Evolutionary conservation across 2,329 filamentous ascomycete species (phyloP), one percentile per base, ranked within the genome.

Genomic region (Colletotrichum chlorophyti): DNA sequence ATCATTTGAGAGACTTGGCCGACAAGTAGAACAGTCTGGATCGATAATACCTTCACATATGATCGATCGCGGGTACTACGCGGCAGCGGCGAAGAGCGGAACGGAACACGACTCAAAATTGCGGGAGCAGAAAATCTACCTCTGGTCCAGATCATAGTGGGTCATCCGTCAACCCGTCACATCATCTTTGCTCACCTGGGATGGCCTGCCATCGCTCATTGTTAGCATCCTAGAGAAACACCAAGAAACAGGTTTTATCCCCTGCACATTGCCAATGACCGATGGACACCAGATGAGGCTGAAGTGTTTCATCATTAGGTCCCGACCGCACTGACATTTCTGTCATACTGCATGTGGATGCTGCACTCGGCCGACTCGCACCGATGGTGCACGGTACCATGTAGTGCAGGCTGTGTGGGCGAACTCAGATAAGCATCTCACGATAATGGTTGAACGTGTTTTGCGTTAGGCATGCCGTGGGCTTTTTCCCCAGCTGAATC

Each of bases 261-360:
- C 58, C 53, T 60, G 52, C 34, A 45, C 34, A n/a, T 14, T 12
- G 24, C 21, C 31, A 32, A 38, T 21, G 45, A 31, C 43, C 31
- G 43, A 24, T 54, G 43, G 42, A 8, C 41, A 51, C 32, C 45
- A n/a, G 52, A 58, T 58, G 58, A 57, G 58, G 58, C 58, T 60
- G 58, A 58, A 55, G 37, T 58, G 53, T 60, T 58, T 58, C 58
- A 60, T 58, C 45, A 60, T 60, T 60, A 34, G 52, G 47, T 46
- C 32, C 52, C 34, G 53, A 29, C 55, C 37, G 50, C 55, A 59
- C 38, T 17, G 38, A 42, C 49, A 53, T 49, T 53, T 54, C 34
- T 34, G 17, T 23, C 11, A 38, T 27, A 49, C 55, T 48, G 50
- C 55, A 59, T 59, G 14, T 42, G 48, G 50, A 59, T 59, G 43